phyloP scores from a whole-genome alignment of 495 filamentous ascomycete genomes.

The Aspergillus ellipticus region DNA sequence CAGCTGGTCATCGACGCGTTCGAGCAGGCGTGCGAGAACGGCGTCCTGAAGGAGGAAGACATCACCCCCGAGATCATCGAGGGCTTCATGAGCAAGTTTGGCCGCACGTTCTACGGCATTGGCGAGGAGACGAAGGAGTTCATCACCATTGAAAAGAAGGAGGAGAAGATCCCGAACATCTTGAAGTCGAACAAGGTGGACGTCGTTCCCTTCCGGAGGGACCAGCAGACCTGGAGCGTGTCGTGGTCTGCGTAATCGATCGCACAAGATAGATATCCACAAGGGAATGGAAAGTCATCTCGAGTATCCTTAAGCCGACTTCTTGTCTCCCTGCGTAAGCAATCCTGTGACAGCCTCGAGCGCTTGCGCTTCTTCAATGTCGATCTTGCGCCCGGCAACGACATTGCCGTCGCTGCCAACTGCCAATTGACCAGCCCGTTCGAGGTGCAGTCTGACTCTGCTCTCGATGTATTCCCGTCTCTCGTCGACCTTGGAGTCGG shows the following conservation, averaged over 20 bases:
- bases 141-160: slow-evolving; percentile 60
- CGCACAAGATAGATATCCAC: background rate
- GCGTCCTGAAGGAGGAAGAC: slow-evolving; percentile 59
- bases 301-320: slow-evolving; percentile 12
- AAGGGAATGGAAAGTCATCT: background rate
- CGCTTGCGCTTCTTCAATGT: slow-evolving; percentile 42
- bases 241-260: slow-evolving; percentile 35
- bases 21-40: slow-evolving; percentile 62
- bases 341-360: slow-evolving; percentile 43
- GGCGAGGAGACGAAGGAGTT: slow-evolving; percentile 46
- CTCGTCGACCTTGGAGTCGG: slow-evolving; percentile 46
- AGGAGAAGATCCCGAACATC: slow-evolving; percentile 53
- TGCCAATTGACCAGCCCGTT: slow-evolving; percentile 41
- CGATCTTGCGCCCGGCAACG: slow-evolving; percentile 40
- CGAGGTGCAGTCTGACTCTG: slow-evolving; percentile 49
- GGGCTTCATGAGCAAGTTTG: slow-evolving; percentile 72
- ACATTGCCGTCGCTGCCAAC: slow-evolving; percentile 37
- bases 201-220: slow-evolving; percentile 68
- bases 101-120: slow-evolving; percentile 68
- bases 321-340: slow-evolving; percentile 33
- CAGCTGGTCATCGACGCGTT: slow-evolving; percentile 70
- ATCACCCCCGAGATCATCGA: slow-evolving; percentile 69
- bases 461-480: slow-evolving; percentile 74
- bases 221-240: slow-evolving; percentile 62
- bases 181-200: slow-evolving; percentile 51